Percentiles rank a stretch among this genome's conserved stretches.
phyloP scores from a whole-genome alignment of 108 stramenopile genomes.

The Nitzschia putrida region DNA sequence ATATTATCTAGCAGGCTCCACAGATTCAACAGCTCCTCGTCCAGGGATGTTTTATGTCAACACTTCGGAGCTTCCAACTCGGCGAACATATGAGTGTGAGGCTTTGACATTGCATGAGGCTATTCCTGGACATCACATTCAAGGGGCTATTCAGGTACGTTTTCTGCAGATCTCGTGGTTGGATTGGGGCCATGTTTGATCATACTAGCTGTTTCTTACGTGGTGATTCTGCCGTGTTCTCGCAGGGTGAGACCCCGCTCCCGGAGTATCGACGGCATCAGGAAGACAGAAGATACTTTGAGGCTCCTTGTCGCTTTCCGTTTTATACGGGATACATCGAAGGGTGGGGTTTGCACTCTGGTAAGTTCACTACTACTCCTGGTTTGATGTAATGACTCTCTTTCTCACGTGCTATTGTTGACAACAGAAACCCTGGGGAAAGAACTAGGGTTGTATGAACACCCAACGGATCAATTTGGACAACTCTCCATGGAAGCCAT shows the following conservation, averaged over 20 bases:
- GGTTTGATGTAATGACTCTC: too few species aligned
- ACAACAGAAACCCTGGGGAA: slow-evolving; percentile 46
- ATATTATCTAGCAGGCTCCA: slow-evolving; percentile 52
- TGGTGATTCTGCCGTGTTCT: background rate
- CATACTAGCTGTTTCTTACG: too few species aligned
- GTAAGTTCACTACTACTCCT: slow-evolving; percentile 6
- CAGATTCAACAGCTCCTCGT: slow-evolving; percentile 32
- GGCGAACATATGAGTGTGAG: slow-evolving; percentile 52
- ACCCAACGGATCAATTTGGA: slow-evolving; percentile 52
- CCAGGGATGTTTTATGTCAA: slow-evolving; percentile 62
- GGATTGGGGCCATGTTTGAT: too few species aligned
- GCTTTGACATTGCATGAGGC: slow-evolving; percentile 56
- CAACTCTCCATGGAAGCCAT: slow-evolving; percentile 59
- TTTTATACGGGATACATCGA: slow-evolving; percentile 72
- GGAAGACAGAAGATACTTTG: slow-evolving; percentile 62
- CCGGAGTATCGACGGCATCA: slow-evolving; percentile 46
- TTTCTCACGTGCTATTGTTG: background rate
- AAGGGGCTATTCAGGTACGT: slow-evolving; percentile 43
- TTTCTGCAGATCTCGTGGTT: too few species aligned
- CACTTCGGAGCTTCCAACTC: slow-evolving; percentile 45
- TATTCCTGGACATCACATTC: slow-evolving; percentile 64
- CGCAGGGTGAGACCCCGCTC: slow-evolving; percentile 30
- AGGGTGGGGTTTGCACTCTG: slow-evolving; percentile 60
- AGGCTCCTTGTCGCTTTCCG: slow-evolving; percentile 60
- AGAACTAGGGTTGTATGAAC: slow-evolving; percentile 55